Base-by-base conservation (phyloP, 208 protist species). In the Crithidia thermophila region DNA sequence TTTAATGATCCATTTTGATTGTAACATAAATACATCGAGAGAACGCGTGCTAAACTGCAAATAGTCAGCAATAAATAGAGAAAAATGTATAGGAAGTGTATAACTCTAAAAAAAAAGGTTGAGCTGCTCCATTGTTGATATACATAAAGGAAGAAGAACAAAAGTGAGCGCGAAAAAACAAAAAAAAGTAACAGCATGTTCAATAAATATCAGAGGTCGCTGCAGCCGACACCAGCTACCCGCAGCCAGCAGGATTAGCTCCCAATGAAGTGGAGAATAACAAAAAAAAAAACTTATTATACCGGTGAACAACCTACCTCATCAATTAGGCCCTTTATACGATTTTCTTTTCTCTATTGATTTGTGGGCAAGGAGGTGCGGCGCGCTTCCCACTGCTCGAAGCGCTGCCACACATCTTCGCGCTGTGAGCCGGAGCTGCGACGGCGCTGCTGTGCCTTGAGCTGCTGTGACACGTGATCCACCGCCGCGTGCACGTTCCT, bases 301-400 rank as follows among this genome's bases (percentile, higher is more conserved):
- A n/a, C n/a, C n/a, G n/a, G n/a, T n/a, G 20, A 13, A 33, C 23
- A 21, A 9, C 4, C 39, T 11, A 46, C 37, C 25, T 33, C 14
- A 10, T 16, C 46, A 6, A 31, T 23, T 52, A 13, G 21, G 21
- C 14, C 20, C 9, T 10, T 49, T 16, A 30, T 27, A 25, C 42
- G 0, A 13, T 3, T 6, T 20, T 20, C 2, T 30, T 0, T 36
- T 4, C 13, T 33, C 13, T 55, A 63, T 27, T 28, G 42, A 2
- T 57, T 47, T 0, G 39, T 28, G 0, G 43, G 36, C 49, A 63
- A 36, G 16, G 61, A 75, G 28, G 69, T 16, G n/a, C 69, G 69
- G 40, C 80, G 82, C 21, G 40, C 50, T 47, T 90, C 79, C 88
- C 88, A 94, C 57, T 67, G 62, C 49, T 85, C 81, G 62, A 94